A percentile compares a stretch with the other conserved stretches of the same genome.
These are phyloP conservation scores for Brassica incana DNA, from an alignment of 345 rosid species.

Conservation along the genomic window DNA sequence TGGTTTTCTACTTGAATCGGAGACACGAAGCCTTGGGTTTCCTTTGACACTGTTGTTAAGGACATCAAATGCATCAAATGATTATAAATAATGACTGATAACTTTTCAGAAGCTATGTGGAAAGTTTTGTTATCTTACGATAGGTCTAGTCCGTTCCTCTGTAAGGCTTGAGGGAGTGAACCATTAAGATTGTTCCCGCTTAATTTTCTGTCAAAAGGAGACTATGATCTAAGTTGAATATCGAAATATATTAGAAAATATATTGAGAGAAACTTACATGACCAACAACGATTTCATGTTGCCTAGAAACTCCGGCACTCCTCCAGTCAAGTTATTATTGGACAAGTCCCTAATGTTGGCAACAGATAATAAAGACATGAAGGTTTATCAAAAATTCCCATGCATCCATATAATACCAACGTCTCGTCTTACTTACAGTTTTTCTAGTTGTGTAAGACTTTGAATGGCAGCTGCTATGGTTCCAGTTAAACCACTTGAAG, in stretches of 20 bases:
- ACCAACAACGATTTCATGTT: conserved; percentile 37
- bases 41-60: conserved; percentile 3
- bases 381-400: neutral
- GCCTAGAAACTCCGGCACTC: conserved; percentile 47
- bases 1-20: neutral
- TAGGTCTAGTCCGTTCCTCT: neutral
- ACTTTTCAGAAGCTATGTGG: neutral
- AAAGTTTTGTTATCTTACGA: conserved; percentile 6
- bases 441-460: conserved; percentile 33
- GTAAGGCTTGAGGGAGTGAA: conserved; percentile 41
- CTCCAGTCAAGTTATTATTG: conserved; percentile 46
- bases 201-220: conserved; percentile 38
- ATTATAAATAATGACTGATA: neutral
- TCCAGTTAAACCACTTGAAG: conserved; percentile 45
- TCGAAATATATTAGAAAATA: neutral
- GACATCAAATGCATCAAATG: neutral
- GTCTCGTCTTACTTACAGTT: conserved; percentile 38
- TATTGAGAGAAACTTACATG: conserved; percentile 45
- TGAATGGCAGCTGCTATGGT: conserved; percentile 33
- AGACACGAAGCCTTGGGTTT: conserved; percentile 12
- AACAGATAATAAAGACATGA: neutral
- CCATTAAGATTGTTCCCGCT: conserved; percentile 43
- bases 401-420: neutral
- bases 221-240: neutral
- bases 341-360: conserved; percentile 45